phyloP scores from a whole-genome alignment of 1,284 basidiomycete genomes.

The Ustilago shanxiensis region DNA sequence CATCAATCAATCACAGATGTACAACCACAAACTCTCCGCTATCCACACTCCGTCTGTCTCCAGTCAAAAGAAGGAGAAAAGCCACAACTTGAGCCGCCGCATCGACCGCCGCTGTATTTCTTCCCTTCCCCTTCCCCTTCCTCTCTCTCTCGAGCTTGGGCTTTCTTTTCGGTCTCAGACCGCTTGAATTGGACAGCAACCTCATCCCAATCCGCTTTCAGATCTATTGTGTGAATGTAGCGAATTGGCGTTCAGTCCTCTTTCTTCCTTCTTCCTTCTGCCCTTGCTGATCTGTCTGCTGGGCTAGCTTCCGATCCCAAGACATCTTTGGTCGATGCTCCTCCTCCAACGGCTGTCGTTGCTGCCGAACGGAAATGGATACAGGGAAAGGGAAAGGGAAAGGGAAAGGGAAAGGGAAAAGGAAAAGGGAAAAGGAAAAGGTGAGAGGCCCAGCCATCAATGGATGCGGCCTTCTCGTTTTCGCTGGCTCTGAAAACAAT shows the following conservation, averaged over 20 bases:
- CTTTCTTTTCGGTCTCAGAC: slow-evolving; percentile 5
- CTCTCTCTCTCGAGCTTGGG: too few relatives aligned
- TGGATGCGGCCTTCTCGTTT: not conserved
- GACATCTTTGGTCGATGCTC: slow-evolving; percentile 2
- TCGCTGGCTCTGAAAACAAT: slow-evolving; percentile 1
- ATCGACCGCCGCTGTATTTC: not conserved
- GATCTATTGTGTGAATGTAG: not conserved
- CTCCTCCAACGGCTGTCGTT: slow-evolving; percentile 1
- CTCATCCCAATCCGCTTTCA: slow-evolving; percentile 6
- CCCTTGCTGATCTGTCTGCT: not conserved
- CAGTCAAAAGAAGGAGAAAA: not conserved
- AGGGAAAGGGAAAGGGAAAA: not conserved
- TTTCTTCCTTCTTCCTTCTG: not conserved
- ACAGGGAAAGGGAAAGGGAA: not conserved
- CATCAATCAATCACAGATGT: not conserved
- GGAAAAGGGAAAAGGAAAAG: too few relatives aligned
- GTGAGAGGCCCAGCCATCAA: too few relatives aligned
- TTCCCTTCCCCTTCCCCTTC: not conserved
- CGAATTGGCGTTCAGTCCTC: slow-evolving; percentile 3
- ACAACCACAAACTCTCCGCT: slow-evolving; percentile 3
- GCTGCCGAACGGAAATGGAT: not conserved
- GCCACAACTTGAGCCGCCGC: slow-evolving; percentile 4
- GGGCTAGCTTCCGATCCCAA: slow-evolving; percentile 8
- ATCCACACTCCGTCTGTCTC: not conserved
- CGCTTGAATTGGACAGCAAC: not conserved